Base-by-base conservation (phyloP, 1,284 basidiomycete species). In the Thecaphora frezii region DNA sequence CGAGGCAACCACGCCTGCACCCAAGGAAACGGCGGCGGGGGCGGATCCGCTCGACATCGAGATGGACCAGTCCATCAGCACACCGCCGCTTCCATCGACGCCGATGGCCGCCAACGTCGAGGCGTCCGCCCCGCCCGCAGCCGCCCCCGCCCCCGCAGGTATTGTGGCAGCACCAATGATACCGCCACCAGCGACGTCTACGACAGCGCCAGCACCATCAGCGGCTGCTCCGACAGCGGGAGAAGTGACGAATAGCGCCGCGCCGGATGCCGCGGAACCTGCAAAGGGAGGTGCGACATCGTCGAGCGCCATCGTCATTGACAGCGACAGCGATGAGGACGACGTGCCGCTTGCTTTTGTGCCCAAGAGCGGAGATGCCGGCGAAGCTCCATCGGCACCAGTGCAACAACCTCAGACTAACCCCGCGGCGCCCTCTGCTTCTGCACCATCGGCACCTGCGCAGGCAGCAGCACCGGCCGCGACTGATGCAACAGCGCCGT, bases 301-400 rank as follows among this genome's bases (percentile, higher is more conserved):
- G 5, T 26, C 43, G 3, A 60, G 57, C 44, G 65, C 60, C 18
- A 67, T 63, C 18, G 57, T 67, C 24, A 67, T 67, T 24, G 65
- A 67, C 36, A 59, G 57, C 36, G 58, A 65, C 42, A n/a, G n/a
- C n/a, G 64, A 49, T 16, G 49, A 67, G 38, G 65, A 67, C 47
- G 65, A 67, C 23, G 56, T 67, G 7, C 65, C 65, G 14, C 54
- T 67, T 1, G 65, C 65, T 16, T 56, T 63, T 19, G 59, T 51
- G 9, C 64, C 64, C 36, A 67, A 67, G 26, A 33, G 44, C 45
- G 3, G 54, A 50, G 5, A 23, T 38, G 1, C 25, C 46, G 1
- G 37, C 36, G 12, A 59, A 60, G 14, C n/a, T 3, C 19, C 30
- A 16, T 9, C 21, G 43, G 21, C 21, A 7, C 43, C 13, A 23